A percentile compares a stretch with the other conserved stretches of the same genome.
These are phyloP conservation scores for Arthonia radiata DNA, from an alignment of 495 filamentous ascomycete genomes.

Conservation along the genomic window DNA sequence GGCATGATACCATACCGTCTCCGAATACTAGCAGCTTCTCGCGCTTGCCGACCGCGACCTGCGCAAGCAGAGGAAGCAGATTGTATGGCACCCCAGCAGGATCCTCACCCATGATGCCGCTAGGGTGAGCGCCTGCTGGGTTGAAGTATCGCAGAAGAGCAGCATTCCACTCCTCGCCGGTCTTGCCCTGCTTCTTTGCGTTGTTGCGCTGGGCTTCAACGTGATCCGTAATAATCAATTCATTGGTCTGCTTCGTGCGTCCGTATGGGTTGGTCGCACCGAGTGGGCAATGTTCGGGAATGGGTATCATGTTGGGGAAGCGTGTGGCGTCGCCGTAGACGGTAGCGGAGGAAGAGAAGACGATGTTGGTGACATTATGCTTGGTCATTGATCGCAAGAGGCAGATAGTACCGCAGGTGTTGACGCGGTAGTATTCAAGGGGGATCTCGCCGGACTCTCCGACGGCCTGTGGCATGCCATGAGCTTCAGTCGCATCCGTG, in stretches of 20 bases:
- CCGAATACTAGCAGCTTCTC: slow-evolving; percentile 90
- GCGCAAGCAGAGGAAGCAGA: slow-evolving; percentile 74
- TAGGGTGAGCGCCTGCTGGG: slow-evolving; percentile 82
- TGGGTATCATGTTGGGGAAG: slow-evolving; percentile 94
- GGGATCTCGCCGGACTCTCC: slow-evolving; percentile 90
- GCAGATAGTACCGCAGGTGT: slow-evolving; percentile 78
- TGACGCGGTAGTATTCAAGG: slow-evolving; percentile 91
- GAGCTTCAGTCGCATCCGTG: slow-evolving; percentile 1
- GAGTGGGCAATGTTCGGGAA: slow-evolving; percentile 87
- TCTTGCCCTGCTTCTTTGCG: slow-evolving; percentile 51
- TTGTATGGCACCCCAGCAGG: slow-evolving; percentile 92
- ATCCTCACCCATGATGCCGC: slow-evolving; percentile 95
- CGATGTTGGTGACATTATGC: slow-evolving; percentile 82
- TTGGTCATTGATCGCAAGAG: slow-evolving; percentile 70
- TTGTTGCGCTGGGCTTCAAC: slow-evolving; percentile 73
- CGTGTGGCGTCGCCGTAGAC: slow-evolving; percentile 96
- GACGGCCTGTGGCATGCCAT: slow-evolving; percentile 37
- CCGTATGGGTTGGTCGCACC: slow-evolving; percentile 95
- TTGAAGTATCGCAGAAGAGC: slow-evolving; percentile 95
- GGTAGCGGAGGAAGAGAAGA: slow-evolving; percentile 90
- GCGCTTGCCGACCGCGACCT: slow-evolving; percentile 84
- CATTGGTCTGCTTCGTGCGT: slow-evolving; percentile 77
- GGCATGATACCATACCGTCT: slow-evolving; percentile 51
- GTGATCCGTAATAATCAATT: slow-evolving; percentile 73
- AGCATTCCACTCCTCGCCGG: slow-evolving; percentile 66